phyloP scores from a whole-genome alignment of 78 protist genomes.

The Cavenderia fasciculata region DNA sequence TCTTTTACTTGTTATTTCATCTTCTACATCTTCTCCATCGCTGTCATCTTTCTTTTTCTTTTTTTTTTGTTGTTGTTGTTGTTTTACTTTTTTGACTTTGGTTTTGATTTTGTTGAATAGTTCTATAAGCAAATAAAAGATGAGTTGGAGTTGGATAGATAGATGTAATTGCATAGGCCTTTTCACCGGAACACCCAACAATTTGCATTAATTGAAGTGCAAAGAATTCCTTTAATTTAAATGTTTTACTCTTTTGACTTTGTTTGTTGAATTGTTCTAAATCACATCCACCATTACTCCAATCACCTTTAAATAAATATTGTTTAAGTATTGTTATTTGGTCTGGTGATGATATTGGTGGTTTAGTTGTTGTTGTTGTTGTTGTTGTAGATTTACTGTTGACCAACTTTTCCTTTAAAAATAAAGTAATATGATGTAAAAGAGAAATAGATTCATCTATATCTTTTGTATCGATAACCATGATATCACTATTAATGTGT shows the following conservation, averaged over 20 bases:
- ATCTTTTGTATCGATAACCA: not conserved
- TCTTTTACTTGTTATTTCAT: not conserved
- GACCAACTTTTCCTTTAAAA: not conserved
- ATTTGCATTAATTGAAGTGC: constrained; percentile 53
- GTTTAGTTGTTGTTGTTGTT: not conserved
- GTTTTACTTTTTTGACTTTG: not conserved
- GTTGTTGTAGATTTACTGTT: not conserved
- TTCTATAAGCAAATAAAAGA: not conserved
- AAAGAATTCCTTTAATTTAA: constrained; percentile 32
- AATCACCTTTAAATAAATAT: not conserved
- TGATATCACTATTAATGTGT: not conserved
- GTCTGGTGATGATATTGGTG: not conserved
- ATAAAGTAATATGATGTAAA: not conserved
- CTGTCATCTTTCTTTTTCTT: too few relatives aligned
- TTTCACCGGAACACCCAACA: constrained; percentile 27
- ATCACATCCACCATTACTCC: not conserved
- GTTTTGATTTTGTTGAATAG: not conserved
- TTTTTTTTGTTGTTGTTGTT: too few relatives aligned
- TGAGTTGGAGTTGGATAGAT: constrained; percentile 30
- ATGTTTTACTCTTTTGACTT: constrained; percentile 28
- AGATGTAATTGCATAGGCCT: not conserved
- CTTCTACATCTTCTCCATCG: not conserved
- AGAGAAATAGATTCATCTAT: constrained; percentile 9
- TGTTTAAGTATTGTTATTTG: not conserved
- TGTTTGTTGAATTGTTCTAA: constrained; percentile 25